Evolutionary conservation across 2,329 filamentous ascomycete species (phyloP), one percentile per base, ranked within the genome.

Genomic region (Boeremia exigua): DNA sequence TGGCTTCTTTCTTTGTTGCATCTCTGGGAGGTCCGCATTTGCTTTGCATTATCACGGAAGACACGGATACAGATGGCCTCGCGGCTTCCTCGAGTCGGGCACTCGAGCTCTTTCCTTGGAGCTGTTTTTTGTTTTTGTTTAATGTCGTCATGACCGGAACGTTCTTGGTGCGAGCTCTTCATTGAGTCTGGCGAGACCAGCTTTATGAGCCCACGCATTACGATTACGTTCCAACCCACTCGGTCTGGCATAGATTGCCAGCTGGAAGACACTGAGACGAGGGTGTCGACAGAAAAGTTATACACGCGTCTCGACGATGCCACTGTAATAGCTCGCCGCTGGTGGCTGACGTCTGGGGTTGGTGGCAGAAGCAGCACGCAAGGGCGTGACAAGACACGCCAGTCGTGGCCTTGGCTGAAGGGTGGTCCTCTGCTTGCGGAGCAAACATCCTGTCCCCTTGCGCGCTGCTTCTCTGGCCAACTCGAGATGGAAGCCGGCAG

Each of bases 11-110:
- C 52, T 66, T 68, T 71, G 60, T 68, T 68, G 79, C 76, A 75
- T 75, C 71, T 75, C 73, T 74, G 74, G 75, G 75, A 77, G 75
- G 77, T 69, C 72, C 68, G 74, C 72, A 77, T 75, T 70, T 56
- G 53, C 37, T 78, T 70, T 63, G 70, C 75, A 76, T 78, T 76
- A 78, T 76, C 66, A 65, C 53, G 63, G 75, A 70, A 71, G 67
- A 77, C 65, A 68, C 70, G 69, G 69, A 65, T 60, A 64, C 55
- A 54, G 47, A 74, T 60, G 73, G 77, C 76, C 77, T 77, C 77
- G 72, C 77, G 77, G 77, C 77, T 74, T 56, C 42, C 33, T 71
- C 67, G 70, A 70, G 71, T 71, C 71, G 64, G 75, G 76, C 56
- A 73, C 71, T 49, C 47, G 40, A 29, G 71, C 67, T 76, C 70